Conservation (phyloP, 2,329 filamentous ascomycete genomes). For the Alternaria alternata region DNA sequence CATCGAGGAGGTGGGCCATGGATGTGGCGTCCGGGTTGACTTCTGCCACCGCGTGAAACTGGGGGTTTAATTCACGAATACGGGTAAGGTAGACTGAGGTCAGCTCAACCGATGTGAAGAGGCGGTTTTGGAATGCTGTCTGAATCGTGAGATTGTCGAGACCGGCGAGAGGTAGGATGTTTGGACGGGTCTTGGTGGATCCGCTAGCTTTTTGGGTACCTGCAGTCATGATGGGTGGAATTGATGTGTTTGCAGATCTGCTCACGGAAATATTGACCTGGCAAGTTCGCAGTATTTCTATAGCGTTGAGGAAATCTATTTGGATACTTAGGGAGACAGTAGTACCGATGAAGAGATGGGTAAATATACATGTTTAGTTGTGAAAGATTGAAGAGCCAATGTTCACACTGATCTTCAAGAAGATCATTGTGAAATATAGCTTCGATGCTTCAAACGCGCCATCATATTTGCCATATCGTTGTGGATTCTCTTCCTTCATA, state of each 20-base stretch:
- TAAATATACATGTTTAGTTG: neutral
- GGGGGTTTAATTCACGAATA: conserved; percentile 63
- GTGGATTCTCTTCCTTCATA: neutral
- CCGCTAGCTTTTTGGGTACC: neutral
- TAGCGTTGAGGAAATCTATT: no score
- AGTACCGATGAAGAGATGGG: neutral
- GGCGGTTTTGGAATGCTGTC: neutral
- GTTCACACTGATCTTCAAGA: neutral
- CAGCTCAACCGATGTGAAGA: neutral
- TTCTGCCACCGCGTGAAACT: conserved; percentile 64
- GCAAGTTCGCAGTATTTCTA: neutral
- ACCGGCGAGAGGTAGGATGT: neutral
- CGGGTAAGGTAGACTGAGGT: conserved; percentile 59
- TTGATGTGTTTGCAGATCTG: neutral
- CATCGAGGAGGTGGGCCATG: conserved; percentile 60
- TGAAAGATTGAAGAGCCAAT: neutral
- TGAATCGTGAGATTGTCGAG: neutral
- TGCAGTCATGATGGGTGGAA: neutral
- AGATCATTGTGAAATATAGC: neutral
- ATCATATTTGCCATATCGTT: neutral
- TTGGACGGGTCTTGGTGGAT: neutral
- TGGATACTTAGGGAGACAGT: neutral
- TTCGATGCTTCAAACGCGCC: neutral
- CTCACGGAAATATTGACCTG: neutral
- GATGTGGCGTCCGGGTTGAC: conserved; percentile 55